These are phyloP conservation scores for Haplosporangium gracile DNA, from an alignment of 192 early-diverging fungal genomes.

Conservation along the genomic window DNA sequence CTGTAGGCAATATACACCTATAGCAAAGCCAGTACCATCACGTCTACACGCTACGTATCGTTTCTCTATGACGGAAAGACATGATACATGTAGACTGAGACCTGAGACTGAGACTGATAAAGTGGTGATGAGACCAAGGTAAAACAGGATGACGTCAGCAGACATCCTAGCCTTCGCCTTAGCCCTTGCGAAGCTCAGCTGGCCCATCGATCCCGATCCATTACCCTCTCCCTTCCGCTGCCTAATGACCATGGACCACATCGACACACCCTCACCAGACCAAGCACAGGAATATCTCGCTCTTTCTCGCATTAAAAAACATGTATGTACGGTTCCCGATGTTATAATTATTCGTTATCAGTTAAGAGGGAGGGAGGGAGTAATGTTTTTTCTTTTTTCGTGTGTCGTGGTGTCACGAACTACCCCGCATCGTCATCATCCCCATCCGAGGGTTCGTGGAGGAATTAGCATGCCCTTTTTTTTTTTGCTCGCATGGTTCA, in stretches of 20 bases:
- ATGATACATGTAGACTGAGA: background rate
- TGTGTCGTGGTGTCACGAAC: conserved; percentile 5
- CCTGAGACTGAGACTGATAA: background rate
- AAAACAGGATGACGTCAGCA: background rate
- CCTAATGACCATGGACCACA: too few species aligned
- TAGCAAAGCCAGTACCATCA: background rate
- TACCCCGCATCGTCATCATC: background rate
- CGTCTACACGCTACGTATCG: background rate
- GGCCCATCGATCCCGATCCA: background rate
- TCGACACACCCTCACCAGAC: background rate
- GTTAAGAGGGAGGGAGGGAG: background rate
- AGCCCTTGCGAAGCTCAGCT: background rate
- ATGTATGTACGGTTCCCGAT: background rate
- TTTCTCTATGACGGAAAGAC: background rate
- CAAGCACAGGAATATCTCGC: background rate
- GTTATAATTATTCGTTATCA: background rate
- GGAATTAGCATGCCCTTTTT: background rate
- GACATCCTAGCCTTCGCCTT: too few species aligned
- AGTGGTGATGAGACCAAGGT: background rate
- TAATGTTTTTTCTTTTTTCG: too few species aligned
- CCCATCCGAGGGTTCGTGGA: background rate
- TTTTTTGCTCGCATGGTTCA: background rate
- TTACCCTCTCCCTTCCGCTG: background rate
- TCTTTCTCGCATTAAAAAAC: background rate
- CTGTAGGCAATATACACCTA: background rate